Evolutionary conservation across 352 stramenopile species (phyloP), one percentile per base, ranked within the genome.

Genomic region (Phytopythium oedochilum): DNA sequence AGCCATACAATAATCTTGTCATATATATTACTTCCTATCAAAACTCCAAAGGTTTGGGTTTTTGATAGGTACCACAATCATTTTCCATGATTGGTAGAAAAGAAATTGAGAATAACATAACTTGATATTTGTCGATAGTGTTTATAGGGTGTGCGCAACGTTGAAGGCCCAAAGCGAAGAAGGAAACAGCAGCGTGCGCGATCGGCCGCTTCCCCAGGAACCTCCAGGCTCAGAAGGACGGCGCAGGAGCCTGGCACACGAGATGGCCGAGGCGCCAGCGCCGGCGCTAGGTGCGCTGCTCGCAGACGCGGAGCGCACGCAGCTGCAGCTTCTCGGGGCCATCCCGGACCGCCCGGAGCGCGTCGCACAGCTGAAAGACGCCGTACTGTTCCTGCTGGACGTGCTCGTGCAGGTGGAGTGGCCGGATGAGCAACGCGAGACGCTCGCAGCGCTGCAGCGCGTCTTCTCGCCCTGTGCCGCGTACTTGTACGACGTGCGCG

Each of bases 341-440:
- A 42, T 72, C 9, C 36, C 57, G 4, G 62, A 70, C 26, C 59
- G 68, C 14, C 54, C 59, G 29, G 40, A 50, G 25, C 57, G 68
- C 18, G 45, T 80, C 7, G 28, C 55, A 15, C 59, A 49, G 18
- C 61, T 85, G 35, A 80, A 80, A 46, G 71, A 77, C 51, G 56
- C 74, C 0, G 60, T 82, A 17, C 36, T 82, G 32, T 70, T 85
- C 55, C 56, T 85, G 32, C 61, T 85, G 28, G 70, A 83, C 39
- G 54, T 85, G 23, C 58, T 85, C 46, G 52, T 55, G 20, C 72
- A 83, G 46, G 51, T 64, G 31, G 59, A 75, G 36, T 57, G 26
- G 26, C 29, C 25, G 9, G 45, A 55, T 34, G 51, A 61, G 26
- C 70, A 73, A 28, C 48, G 40, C 5, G 64, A 81, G 39, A 67